Evolutionary conservation across 345 rosid species (phyloP).

Genomic region (Aethionema arabicum): DNA sequence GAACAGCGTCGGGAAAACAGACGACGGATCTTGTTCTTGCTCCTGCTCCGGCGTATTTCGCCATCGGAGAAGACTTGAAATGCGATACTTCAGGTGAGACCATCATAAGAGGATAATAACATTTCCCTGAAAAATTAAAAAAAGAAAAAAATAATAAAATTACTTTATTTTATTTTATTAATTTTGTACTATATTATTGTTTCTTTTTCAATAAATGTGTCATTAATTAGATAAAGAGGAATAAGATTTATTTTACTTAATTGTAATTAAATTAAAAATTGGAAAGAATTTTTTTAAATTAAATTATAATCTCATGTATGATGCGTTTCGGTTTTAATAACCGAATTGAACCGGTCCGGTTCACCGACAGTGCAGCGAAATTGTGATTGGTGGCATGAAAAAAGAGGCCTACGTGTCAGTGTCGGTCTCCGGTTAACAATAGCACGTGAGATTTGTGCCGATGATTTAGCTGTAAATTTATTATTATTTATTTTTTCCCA

Average conservation of each 20-base stretch:
- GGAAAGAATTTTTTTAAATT: too few species aligned
- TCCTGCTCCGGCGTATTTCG: conserved; percentile 33
- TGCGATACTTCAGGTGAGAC: conserved; percentile 24
- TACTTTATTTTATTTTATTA: background rate
- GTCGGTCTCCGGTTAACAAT: conserved; percentile 8
- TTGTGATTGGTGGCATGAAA: background rate
- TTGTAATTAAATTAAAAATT: too few species aligned
- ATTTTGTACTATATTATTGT: too few species aligned
- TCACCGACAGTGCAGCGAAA: conserved; percentile 27
- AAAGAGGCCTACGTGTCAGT: conserved; percentile 11
- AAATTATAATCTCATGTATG: background rate
- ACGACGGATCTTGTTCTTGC: conserved; percentile 37
- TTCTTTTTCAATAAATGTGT: too few species aligned
- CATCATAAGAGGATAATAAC: background rate
- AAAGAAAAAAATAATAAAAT: background rate
- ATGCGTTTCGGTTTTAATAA: background rate
- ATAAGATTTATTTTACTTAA: too few species aligned
- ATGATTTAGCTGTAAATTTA: background rate
- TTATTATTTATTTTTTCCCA: background rate
- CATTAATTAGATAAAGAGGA: too few species aligned
- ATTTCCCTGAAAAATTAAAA: conserved; percentile 8
- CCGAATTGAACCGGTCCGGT: conserved; percentile 10
- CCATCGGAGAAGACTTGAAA: conserved; percentile 41
- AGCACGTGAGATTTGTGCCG: conserved; percentile 15
- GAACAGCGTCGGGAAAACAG: conserved; percentile 46